phyloP scores from a whole-genome alignment of 1,284 basidiomycete species.

The Xerocomus alliaceus region DNA sequence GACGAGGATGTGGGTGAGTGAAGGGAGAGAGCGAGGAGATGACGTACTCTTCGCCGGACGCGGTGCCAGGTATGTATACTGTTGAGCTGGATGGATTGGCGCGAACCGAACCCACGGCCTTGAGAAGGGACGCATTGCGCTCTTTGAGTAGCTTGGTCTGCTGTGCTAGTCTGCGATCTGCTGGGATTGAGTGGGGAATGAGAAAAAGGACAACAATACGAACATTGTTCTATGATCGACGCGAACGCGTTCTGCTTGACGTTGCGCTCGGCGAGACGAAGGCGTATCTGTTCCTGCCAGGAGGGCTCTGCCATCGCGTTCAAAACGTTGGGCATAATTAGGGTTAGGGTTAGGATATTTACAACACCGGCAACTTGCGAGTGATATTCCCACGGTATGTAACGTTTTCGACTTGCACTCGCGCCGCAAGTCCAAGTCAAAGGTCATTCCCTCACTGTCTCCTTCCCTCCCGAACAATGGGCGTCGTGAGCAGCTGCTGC shows the following conservation, averaged over 20 bases:
- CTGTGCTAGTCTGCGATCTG: slow-evolving; percentile 88
- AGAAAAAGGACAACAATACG: slow-evolving; percentile 31
- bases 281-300: slow-evolving; percentile 80
- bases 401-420: slow-evolving; percentile 17
- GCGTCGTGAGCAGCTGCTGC: slow-evolving; percentile 73
- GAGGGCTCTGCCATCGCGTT: slow-evolving; percentile 74
- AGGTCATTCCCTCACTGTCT: not conserved
- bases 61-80: slow-evolving; percentile 66
- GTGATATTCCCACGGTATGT: slow-evolving; percentile 25
- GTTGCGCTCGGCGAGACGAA: slow-evolving; percentile 80
- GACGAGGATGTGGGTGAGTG: slow-evolving; percentile 19
- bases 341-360: slow-evolving; percentile 38
- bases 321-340: slow-evolving; percentile 5
- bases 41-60: slow-evolving; percentile 68
- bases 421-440: slow-evolving; percentile 18
- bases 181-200: slow-evolving; percentile 23
- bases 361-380: slow-evolving; percentile 25
- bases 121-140: slow-evolving; percentile 83
- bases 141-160: slow-evolving; percentile 89
- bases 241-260: slow-evolving; percentile 78
- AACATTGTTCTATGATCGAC: slow-evolving; percentile 89
- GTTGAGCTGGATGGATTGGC: slow-evolving; percentile 69
- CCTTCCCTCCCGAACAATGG: slow-evolving; percentile 46
- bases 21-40: slow-evolving; percentile 3
- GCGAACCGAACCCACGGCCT: slow-evolving; percentile 76